These are phyloP conservation scores for Agapanthus africanus DNA, from an alignment of 106 monocot species.

Conservation along the genomic window DNA sequence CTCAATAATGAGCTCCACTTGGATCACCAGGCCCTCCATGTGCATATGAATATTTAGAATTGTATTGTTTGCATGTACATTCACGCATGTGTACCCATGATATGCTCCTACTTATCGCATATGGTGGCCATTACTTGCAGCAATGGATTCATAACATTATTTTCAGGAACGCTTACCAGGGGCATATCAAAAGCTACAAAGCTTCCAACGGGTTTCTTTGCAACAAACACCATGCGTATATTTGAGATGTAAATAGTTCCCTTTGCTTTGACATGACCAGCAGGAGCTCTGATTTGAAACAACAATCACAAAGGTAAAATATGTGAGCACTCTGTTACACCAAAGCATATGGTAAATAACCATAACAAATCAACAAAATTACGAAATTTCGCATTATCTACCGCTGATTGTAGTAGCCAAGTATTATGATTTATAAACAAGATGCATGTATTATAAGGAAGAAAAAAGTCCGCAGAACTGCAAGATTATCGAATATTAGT, in stretches of 20 bases:
- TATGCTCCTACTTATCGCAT: no score
- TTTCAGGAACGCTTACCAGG: conserved; percentile 38
- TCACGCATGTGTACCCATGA: neutral
- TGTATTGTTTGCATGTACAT: neutral
- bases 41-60: no score
- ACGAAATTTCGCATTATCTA: neutral
- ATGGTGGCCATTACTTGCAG: no score
- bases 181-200: conserved; percentile 90
- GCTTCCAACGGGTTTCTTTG: conserved; percentile 51
- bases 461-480: no score
- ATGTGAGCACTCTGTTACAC: neutral
- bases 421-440: no score
- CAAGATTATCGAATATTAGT: no score
- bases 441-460: no score
- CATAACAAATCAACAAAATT: neutral
- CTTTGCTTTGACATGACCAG: conserved; percentile 66
- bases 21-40: no score
- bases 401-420: neutral
- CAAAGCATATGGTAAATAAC: neutral
- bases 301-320: neutral
- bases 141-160: neutral
- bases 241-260: conserved; percentile 89
- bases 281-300: conserved; percentile 33
- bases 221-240: conserved; percentile 80
- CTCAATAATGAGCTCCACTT: no score